phyloP scores from a whole-genome alignment of 1,284 basidiomycete species.

The Ceratobasidium sp. region DNA sequence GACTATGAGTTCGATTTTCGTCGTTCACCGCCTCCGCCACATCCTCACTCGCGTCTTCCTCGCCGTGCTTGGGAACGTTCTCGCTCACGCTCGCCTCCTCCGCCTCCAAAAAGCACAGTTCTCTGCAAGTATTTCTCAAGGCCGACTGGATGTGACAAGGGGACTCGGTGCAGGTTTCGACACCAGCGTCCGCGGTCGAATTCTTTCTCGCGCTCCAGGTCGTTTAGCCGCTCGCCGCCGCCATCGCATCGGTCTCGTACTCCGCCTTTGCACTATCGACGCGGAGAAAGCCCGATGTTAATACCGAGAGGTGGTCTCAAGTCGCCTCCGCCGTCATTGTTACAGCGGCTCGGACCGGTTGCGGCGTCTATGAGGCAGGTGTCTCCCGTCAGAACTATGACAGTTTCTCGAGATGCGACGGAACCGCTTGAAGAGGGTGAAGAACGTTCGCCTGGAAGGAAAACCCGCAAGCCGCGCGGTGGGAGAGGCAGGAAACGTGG shows the following conservation, averaged over 20 bases:
- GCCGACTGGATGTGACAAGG: slow-evolving; percentile 36
- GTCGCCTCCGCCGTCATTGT: slow-evolving; percentile 24
- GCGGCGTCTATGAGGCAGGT: slow-evolving; percentile 23
- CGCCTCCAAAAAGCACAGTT: slow-evolving; percentile 15
- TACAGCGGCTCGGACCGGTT: slow-evolving; percentile 31
- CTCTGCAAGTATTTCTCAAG: slow-evolving; percentile 33
- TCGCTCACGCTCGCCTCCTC: slow-evolving; percentile 25
- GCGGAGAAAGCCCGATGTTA: slow-evolving; percentile 37
- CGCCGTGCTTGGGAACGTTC: slow-evolving; percentile 39
- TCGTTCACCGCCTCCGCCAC: slow-evolving; percentile 19
- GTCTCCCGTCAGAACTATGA: slow-evolving; percentile 11
- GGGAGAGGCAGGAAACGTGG: slow-evolving; percentile 20
- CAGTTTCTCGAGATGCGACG: slow-evolving; percentile 19
- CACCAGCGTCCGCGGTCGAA: slow-evolving; percentile 20
- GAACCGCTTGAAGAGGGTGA: slow-evolving; percentile 37
- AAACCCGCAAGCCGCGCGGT: slow-evolving; percentile 9
- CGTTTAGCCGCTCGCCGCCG: slow-evolving; percentile 30
- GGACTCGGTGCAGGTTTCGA: slow-evolving; percentile 17
- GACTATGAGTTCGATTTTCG: slow-evolving; percentile 26
- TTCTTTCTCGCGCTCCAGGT: slow-evolving; percentile 23
- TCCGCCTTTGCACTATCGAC: slow-evolving; percentile 14
- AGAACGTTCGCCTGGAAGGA: slow-evolving; percentile 35
- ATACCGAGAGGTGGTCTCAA: slow-evolving; percentile 33
- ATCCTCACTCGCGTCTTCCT: slow-evolving; percentile 21
- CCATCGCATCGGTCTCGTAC: slow-evolving; percentile 13